Evolutionary conservation across 805 yeast genomes (phyloP).

Genomic region (Nakazawaea pomicola): DNA sequence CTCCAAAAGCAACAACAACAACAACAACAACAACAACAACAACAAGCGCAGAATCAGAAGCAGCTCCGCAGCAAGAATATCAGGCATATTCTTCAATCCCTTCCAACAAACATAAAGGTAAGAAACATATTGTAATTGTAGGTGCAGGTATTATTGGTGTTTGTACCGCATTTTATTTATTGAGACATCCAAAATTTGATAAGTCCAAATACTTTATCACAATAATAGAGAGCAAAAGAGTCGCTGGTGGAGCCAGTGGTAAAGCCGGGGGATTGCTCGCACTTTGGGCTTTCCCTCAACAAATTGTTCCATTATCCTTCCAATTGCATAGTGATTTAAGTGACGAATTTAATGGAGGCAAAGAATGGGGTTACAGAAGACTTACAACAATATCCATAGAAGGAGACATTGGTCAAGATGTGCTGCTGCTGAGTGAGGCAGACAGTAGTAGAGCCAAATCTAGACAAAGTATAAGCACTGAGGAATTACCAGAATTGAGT

Average conservation of each 20-base stretch:
- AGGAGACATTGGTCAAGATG: conserved; percentile 54
- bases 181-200: conserved; percentile 76
- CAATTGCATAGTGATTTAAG: conserved; percentile 80
- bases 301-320: conserved; percentile 84
- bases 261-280: conserved; percentile 96
- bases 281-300: conserved; percentile 95
- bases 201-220: conserved; percentile 74
- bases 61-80: conserved; percentile 6
- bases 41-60: too few relatives aligned
- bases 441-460: not conserved
- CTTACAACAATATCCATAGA: conserved; percentile 82
- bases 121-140: conserved; percentile 75
- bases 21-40: not conserved
- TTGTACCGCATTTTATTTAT: conserved; percentile 85
- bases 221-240: conserved; percentile 80
- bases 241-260: conserved; percentile 97
- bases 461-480: not conserved
- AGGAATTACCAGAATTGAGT: conserved; percentile 8
- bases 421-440: conserved; percentile 2
- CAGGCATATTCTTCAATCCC: conserved; percentile 33
- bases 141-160: conserved; percentile 98
- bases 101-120: conserved; percentile 49
- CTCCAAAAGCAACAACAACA: not conserved
- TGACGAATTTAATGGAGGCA: conserved; percentile 72
- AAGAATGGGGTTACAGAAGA: conserved; percentile 90